Base-by-base conservation (phyloP, 2,329 filamentous ascomycete genomes). In the Drechslerella coelobrocha region DNA sequence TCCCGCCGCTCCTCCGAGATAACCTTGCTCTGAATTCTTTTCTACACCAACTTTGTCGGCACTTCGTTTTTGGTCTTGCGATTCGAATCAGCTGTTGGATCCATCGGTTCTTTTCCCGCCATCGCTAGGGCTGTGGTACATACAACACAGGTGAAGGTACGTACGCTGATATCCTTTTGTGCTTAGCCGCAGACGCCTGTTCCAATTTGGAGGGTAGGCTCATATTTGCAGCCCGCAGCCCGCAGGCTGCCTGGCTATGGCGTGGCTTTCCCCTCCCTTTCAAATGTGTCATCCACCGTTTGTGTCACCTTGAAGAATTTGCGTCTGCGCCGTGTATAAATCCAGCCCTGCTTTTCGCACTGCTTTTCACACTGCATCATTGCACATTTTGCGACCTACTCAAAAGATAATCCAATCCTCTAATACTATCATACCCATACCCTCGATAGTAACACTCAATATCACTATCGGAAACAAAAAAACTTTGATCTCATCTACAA, bases 1-100 rank as follows among this genome's bases (percentile, higher is more conserved):
- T 71, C 29, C 12, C 29, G 66, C 53, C 66, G 66, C 66, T 71
- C 66, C 66, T 63, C 53, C 59, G 66, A 51, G 14, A 26, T 23
- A 17, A 23, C 12, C 53, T 55, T 55, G 8, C 26, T 26, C 29
- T 12, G 41, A 45, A 50, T 63, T 41, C 21, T 51, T 48, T 53
- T 34, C 47, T 50, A 54, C 53, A 66, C 47, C 65, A 56, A 68
- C 41, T 54, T 54, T 21, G 9, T 39, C 27, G n/a, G 14, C 27
- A 3, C 17, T 29, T 51, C 47, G 9, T 24, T 48, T 27, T 31
- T n/a, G 50, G 54, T 39, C 34, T 17, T 59, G 56, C 31, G 21
- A 57, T 56, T 45, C 52, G 34, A 48, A 39, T 43, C 57, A 26
- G 39, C 37, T 55, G 41, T 53, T 19, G 51, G 52, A 27, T 31